phyloP scores from a whole-genome alignment of 768 basidiomycete species.

The Suillus tomentosus region DNA sequence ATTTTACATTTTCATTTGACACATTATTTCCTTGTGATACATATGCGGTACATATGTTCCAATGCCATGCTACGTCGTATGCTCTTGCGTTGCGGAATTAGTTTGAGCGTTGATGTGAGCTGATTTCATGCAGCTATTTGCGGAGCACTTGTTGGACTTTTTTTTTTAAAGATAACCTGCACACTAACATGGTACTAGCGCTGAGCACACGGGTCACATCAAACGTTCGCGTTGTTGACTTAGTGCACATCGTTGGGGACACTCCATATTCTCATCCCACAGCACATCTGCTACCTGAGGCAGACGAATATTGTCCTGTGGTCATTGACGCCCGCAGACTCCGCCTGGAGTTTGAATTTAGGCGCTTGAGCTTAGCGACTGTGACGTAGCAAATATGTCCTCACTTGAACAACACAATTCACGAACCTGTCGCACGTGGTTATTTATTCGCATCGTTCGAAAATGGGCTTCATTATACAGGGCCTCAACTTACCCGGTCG shows the following conservation, averaged over 20 bases:
- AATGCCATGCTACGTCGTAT: conserved; percentile 6
- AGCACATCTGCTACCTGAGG: not conserved
- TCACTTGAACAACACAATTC: not conserved
- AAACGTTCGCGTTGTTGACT: not conserved
- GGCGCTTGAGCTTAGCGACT: not conserved
- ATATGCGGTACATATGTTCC: conserved; percentile 18
- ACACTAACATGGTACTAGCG: not conserved
- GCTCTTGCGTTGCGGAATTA: not conserved
- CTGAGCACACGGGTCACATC: not conserved
- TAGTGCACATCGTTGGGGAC: not conserved
- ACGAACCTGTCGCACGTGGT: not conserved
- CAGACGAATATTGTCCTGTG: not conserved
- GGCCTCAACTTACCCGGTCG: not conserved
- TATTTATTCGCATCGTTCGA: not conserved
- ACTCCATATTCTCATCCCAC: not conserved
- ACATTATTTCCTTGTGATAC: conserved; percentile 23
- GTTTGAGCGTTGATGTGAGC: not conserved
- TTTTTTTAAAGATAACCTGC: not conserved
- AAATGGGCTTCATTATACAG: not conserved
- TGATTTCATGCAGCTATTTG: not conserved
- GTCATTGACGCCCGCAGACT: no score
- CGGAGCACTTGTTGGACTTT: not conserved
- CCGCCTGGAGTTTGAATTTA: not conserved
- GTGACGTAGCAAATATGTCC: no score
- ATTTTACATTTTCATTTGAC: conserved; percentile 7